A percentile compares a stretch with the other conserved stretches of the same genome.
Conservation (phyloP, 129 eudicot genomes). For the Centella asiatica region DNA sequence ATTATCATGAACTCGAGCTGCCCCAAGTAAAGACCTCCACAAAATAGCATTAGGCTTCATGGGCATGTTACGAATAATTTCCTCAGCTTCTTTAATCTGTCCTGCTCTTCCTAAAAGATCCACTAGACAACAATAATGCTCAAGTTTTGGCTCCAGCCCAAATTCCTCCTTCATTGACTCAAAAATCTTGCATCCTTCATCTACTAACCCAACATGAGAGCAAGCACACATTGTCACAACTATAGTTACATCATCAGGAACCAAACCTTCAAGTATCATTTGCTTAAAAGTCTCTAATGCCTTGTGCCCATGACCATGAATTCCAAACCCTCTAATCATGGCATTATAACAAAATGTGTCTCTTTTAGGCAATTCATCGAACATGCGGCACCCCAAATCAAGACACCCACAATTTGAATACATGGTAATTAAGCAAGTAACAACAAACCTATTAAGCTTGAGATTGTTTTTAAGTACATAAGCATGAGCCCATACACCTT, state of each 20-base stretch:
- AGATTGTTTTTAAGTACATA: conserved; percentile 32
- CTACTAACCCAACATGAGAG: conserved; percentile 60
- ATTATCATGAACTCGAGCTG: conserved; percentile 55
- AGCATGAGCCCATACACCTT: conserved; percentile 66
- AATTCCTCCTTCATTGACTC: conserved; percentile 40
- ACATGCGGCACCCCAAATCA: conserved; percentile 35
- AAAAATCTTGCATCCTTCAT: conserved; percentile 45
- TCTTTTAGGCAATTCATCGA: conserved; percentile 40
- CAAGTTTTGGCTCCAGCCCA: conserved; percentile 53
- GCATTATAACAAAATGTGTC: conserved; percentile 59
- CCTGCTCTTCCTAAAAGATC: conserved; percentile 79
- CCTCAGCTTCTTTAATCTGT: conserved; percentile 49
- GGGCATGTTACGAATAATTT: conserved; percentile 41
- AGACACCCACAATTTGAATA: conserved; percentile 61
- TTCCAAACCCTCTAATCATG: conserved; percentile 60
- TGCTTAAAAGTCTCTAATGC: conserved; percentile 40
- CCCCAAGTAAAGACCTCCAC: conserved; percentile 69
- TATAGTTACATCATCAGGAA: conserved; percentile 59
- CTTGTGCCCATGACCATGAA: conserved; percentile 48
- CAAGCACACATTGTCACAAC: conserved; percentile 52
- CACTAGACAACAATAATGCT: conserved; percentile 64
- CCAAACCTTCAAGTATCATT: conserved; percentile 38
- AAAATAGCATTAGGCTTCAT: conserved; percentile 53
- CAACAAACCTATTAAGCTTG: conserved; percentile 45
- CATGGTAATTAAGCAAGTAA: conserved; percentile 43